Percentiles rank a stretch among this genome's conserved stretches.
Conservation (phyloP, 495 filamentous ascomycete species). For the Penicillium alfredii region DNA sequence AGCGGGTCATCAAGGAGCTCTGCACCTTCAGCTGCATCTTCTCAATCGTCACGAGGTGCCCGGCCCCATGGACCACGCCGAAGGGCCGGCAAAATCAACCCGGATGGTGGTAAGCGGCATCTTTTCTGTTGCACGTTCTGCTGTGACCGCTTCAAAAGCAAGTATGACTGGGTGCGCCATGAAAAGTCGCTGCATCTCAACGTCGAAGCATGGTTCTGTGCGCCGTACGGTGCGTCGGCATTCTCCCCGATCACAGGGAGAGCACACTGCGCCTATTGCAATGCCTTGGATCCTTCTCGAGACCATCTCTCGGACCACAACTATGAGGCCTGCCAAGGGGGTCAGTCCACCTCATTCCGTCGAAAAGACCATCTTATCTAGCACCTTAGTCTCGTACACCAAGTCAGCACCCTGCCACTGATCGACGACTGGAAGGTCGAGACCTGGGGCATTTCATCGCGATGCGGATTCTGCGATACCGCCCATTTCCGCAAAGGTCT, state of each 20-base stretch:
- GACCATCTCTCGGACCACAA: constrained; percentile 47
- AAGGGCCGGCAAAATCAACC: too few relatives aligned
- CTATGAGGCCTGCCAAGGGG: constrained; percentile 57
- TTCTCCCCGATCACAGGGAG: constrained; percentile 4
- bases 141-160: constrained; percentile 68
- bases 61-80: too few relatives aligned
- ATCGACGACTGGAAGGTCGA: constrained; percentile 67
- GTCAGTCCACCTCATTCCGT: constrained; percentile 66
- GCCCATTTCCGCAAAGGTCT: constrained; percentile 57
- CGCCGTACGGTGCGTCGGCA: constrained; percentile 45
- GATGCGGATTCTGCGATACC: constrained; percentile 61
- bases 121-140: constrained; percentile 81
- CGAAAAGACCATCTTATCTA: constrained; percentile 79
- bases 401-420: constrained; percentile 48
- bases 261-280: constrained; percentile 14
- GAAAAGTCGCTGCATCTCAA: constrained; percentile 70
- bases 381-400: constrained; percentile 66
- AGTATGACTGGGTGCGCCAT: constrained; percentile 75
- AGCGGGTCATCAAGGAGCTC: too few relatives aligned
- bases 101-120: too few relatives aligned
- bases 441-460: constrained; percentile 51
- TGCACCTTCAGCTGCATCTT: too few relatives aligned
- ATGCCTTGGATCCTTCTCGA: constrained; percentile 9
- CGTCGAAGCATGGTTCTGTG: constrained; percentile 70
- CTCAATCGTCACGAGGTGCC: too few relatives aligned